phyloP scores from a whole-genome alignment of 768 basidiomycete genomes.

The Tylopilus sp. region DNA sequence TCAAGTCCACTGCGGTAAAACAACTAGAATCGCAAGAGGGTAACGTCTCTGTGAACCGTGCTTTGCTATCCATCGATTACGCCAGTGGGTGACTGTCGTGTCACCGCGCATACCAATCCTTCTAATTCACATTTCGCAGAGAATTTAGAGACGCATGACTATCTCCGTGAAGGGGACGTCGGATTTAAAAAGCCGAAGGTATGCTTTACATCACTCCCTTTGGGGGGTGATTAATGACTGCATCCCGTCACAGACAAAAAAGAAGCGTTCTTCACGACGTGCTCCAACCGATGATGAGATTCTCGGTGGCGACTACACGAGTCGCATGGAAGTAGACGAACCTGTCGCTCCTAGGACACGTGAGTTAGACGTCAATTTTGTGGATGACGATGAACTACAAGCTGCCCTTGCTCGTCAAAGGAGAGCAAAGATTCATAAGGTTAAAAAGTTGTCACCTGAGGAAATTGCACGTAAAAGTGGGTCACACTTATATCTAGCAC shows the following conservation, averaged over 20 bases:
- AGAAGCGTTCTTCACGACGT: slow-evolving; percentile 78
- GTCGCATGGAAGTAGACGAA: slow-evolving; percentile 77
- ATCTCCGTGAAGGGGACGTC: slow-evolving; percentile 84
- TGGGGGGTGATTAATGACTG: neutral
- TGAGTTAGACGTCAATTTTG: slow-evolving; percentile 83
- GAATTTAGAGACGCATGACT: slow-evolving; percentile 83
- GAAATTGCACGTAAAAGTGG: slow-evolving; percentile 75
- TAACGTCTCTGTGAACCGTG: slow-evolving; percentile 67
- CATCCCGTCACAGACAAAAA: slow-evolving; percentile 66
- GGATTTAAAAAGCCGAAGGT: slow-evolving; percentile 97
- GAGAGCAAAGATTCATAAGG: slow-evolving; percentile 73
- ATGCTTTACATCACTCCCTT: slow-evolving; percentile 6
- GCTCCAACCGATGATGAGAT: slow-evolving; percentile 42
- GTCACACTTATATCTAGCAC: slow-evolving; percentile 20
- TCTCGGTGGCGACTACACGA: slow-evolving; percentile 11
- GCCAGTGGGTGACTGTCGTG: slow-evolving; percentile 55
- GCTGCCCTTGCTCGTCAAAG: slow-evolving; percentile 85
- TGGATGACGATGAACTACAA: slow-evolving; percentile 98
- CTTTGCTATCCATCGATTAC: slow-evolving; percentile 84
- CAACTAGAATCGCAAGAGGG: slow-evolving; percentile 47
- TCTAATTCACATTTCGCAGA: slow-evolving; percentile 45
- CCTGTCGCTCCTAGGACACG: slow-evolving; percentile 64
- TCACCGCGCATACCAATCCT: neutral
- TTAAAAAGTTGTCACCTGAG: slow-evolving; percentile 76
- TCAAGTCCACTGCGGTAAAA: slow-evolving; percentile 35